Conservation (phyloP, 2,329 filamentous ascomycete genomes). For the Microcera coccophila region DNA sequence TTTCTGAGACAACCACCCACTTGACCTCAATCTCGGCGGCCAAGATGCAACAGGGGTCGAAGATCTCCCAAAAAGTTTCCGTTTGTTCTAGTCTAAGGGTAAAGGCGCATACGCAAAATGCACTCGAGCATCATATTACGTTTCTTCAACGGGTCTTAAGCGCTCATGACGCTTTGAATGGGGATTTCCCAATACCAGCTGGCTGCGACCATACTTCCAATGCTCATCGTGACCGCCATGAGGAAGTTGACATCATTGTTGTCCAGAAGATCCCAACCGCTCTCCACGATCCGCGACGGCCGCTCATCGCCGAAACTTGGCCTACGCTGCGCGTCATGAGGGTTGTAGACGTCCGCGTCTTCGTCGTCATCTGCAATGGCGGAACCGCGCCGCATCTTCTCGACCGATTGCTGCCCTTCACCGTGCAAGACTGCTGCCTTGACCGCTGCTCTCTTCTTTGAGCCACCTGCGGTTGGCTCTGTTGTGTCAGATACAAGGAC, state of each 20-base stretch:
- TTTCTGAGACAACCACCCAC: no score
- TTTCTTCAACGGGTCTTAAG: constrained; percentile 22
- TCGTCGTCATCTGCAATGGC: constrained; percentile 35
- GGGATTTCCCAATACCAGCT: constrained; percentile 59
- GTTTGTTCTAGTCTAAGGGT: neutral
- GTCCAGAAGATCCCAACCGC: constrained; percentile 70
- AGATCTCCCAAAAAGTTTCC: constrained; percentile 3
- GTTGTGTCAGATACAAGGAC: constrained; percentile 45
- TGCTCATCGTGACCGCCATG: constrained; percentile 80
- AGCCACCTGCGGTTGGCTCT: constrained; percentile 24
- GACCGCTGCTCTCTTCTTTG: constrained; percentile 33
- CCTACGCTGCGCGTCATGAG: constrained; percentile 46
- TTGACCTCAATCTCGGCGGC: no score
- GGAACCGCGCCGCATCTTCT: constrained; percentile 30
- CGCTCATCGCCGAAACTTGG: constrained; percentile 52
- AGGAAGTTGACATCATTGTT: constrained; percentile 95
- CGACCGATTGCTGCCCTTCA: constrained; percentile 43
- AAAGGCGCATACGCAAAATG: constrained; percentile 5
- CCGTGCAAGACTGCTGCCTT: constrained; percentile 42
- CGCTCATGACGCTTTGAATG: constrained; percentile 40
- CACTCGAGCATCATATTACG: constrained; percentile 21
- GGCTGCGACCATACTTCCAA: constrained; percentile 67
- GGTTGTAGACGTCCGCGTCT: constrained; percentile 44
- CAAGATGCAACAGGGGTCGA: neutral
- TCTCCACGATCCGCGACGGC: constrained; percentile 62